Conservation (phyloP, 139 green algal genomes). For the Auxenochlorella pyrenoidosa region DNA sequence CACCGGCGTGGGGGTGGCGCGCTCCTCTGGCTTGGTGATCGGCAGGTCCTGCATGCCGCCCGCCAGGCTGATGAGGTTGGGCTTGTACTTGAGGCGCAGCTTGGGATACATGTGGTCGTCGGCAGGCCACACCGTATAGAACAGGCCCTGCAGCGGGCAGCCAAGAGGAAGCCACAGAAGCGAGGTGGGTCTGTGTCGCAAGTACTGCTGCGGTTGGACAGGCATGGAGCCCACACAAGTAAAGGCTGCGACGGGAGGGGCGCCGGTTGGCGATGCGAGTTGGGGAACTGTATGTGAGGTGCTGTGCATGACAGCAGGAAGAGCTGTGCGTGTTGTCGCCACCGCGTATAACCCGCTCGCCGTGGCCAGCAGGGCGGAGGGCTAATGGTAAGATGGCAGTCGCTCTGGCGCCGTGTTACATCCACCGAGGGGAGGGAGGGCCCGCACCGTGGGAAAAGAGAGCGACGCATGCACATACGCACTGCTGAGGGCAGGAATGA, state of each 20-base stretch:
- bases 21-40: slow-evolving; percentile 66
- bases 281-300: background rate
- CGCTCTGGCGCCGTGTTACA: background rate
- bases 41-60: slow-evolving; percentile 80
- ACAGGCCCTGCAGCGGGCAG: slow-evolving; percentile 7
- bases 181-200: no score
- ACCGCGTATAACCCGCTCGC: background rate
- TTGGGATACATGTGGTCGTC: slow-evolving; percentile 82
- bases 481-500: no score
- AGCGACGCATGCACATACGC: background rate
- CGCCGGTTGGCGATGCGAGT: background rate
- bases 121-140: slow-evolving; percentile 23
- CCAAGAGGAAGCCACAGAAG: background rate
- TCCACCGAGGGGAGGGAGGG: background rate
- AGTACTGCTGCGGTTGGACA: no score
- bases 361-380: background rate
- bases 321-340: background rate
- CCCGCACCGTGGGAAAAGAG: slow-evolving; percentile 5
- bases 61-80: slow-evolving; percentile 85
- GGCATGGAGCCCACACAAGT: no score
- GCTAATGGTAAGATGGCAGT: background rate
- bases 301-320: background rate
- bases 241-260: background rate
- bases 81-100: slow-evolving; percentile 85
- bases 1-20: slow-evolving; percentile 62